These are phyloP conservation scores for Yamagishiella unicocca DNA, from an alignment of 139 green algal species.

Conservation along the genomic window DNA sequence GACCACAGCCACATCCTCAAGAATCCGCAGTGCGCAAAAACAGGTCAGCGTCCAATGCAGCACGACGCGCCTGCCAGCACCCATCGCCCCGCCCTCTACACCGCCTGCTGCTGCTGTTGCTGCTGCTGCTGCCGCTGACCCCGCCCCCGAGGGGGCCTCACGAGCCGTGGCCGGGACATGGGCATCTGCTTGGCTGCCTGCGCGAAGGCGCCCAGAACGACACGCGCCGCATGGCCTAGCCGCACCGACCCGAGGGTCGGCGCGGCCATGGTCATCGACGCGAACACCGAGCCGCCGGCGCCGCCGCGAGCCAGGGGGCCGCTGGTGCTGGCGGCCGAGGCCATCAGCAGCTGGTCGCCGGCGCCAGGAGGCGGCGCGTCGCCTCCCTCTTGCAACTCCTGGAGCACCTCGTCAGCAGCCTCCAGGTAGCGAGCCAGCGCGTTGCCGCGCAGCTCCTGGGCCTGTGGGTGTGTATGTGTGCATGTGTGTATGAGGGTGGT, in stretches of 20 bases:
- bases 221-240: slow-evolving; percentile 45
- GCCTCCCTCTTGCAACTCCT: slow-evolving; percentile 29
- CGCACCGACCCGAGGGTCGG: slow-evolving; percentile 12
- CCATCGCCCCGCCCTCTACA: neutral
- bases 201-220: slow-evolving; percentile 48
- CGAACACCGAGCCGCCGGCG: neutral
- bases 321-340: neutral
- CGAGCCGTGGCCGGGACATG: slow-evolving; percentile 13
- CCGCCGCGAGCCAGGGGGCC: neutral
- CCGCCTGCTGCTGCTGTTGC: neutral
- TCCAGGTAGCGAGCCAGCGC: slow-evolving; percentile 64
- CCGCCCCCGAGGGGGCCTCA: slow-evolving; percentile 11
- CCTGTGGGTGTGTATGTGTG: neutral
- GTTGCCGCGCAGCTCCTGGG: slow-evolving; percentile 66
- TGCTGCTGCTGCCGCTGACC: neutral
- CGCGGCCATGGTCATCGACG: slow-evolving; percentile 4
- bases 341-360: slow-evolving; percentile 42
- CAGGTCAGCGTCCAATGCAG: too few species aligned
- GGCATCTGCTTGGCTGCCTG: slow-evolving; percentile 47
- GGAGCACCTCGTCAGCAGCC: slow-evolving; percentile 44
- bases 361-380: slow-evolving; percentile 14
- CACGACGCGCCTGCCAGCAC: too few species aligned
- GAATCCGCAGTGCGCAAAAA: too few species aligned
- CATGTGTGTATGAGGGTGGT: too few species aligned
- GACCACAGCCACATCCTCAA: too few species aligned